phyloP scores from a whole-genome alignment of 768 basidiomycete genomes.

The Tulasnella sp. region DNA sequence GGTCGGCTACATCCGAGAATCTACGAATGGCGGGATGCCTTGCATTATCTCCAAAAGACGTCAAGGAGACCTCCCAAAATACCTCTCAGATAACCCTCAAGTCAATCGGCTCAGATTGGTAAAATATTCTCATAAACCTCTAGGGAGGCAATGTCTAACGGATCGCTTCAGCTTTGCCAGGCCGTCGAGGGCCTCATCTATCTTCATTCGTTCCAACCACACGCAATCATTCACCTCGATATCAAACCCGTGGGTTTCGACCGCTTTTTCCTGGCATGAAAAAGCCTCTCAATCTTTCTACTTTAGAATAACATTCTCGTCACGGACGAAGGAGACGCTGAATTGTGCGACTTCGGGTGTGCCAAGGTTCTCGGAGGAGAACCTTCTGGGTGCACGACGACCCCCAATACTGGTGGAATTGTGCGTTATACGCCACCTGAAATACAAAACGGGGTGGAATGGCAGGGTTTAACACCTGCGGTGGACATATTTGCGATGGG shows the following conservation, averaged over 20 bases:
- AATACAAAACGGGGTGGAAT: neutral
- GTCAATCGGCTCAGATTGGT: neutral
- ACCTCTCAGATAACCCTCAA: neutral
- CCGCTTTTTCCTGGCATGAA: neutral
- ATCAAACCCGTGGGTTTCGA: neutral
- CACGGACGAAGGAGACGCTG: neutral
- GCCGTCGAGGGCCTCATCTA: neutral
- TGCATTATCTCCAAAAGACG: neutral
- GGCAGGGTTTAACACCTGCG: neutral
- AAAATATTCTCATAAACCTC: neutral
- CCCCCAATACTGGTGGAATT: neutral
- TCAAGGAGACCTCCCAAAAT: neutral
- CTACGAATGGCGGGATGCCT: neutral
- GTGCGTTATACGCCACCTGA: neutral
- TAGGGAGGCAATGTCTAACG: neutral
- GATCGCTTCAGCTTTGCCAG: neutral
- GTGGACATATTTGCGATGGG: neutral
- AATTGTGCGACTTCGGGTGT: constrained; percentile 12
- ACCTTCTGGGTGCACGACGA: neutral
- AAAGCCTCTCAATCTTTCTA: neutral
- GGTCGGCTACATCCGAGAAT: neutral
- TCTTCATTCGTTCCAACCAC: neutral
- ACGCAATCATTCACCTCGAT: neutral
- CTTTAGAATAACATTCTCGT: constrained; percentile 9
- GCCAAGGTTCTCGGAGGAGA: neutral